Base-by-base conservation (phyloP, 2,329 filamentous ascomycete genomes). In the Alternaria sp. region DNA sequence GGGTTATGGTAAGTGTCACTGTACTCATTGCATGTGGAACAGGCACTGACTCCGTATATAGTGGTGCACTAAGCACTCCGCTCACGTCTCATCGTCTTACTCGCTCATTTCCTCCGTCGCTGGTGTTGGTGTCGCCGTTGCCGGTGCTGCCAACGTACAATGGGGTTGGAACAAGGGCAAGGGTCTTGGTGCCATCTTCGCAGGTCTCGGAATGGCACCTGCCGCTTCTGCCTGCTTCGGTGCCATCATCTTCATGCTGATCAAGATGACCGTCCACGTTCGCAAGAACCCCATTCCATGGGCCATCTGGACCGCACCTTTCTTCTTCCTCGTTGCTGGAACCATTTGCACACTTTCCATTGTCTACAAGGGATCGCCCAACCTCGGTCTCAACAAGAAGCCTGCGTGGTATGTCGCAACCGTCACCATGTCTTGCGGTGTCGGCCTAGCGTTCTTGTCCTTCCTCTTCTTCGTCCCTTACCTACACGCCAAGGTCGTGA, bases 301-400 rank as follows among this genome's bases (percentile, higher is more conserved):
- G 90, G 90, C 91, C 25, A 86, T 93, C 58, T 93, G 85, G 81
- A 90, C 86, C 55, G 89, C 90, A 2, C 91, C 91, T 10, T 88
- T 91, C 81, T 93, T 90, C 83, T 93, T 93, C 85, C 87, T 93
- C 59, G 87, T 93, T 62, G 90, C 91, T 59, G 90, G 85, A 59
- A 92, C 90, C 62, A 81, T 93, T 73, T 92, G 90, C 81, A 91
- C 91, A 0, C 84, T 94, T 6, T 92, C 90, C 46, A 89, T 94
- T 71, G 91, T 93, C 70, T 93, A 92, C 86, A 93, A 93, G 85
- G 91, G 91, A 30, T 92, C 91, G 10, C 90, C 91, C 23, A 89
- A 84, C 62, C 85, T 92, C 28, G 85, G 86, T 21, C 82, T 92
- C 26, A 84, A 82, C 82, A 87, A 90, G 80, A 91, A 90, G 83